Evolutionary conservation across 768 basidiomycete species (phyloP), one percentile per base, ranked within the genome.

Genomic region (Lactarius indigo): DNA sequence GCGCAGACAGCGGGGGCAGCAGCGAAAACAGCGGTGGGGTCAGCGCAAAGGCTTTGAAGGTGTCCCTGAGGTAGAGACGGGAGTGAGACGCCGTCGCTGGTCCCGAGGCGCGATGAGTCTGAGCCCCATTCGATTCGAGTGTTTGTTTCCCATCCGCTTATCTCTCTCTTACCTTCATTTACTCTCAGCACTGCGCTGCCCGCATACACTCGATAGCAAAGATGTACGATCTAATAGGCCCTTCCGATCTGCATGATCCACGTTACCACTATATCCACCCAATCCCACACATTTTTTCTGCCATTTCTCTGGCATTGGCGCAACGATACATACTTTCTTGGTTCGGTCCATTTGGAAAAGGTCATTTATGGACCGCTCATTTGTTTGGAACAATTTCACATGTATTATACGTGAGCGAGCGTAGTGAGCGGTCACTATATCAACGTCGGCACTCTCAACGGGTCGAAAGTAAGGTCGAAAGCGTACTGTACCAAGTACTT

Each of bases 161-260:
- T 28, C 23, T 35, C 35, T 10, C 47, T 10, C 28, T 31, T n/a
- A n/a, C n/a, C n/a, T n/a, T n/a, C n/a, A n/a, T 57, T 52, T 28
- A 52, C 26, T 26, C 30, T 28, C 50, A 17, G 35, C 61, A 52
- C 37, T 52, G 37, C 37, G 59, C 57, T n/a, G 42, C 56, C 56
- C 39, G 35, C 56, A 57, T 62, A 35, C 30, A 50, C 59, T 66
- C 55, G 56, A 58, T 44, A 15, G 37, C 65, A 57, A 66, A 57
- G 56, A 66, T 63, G 61, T 50, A 66, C 61, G 65, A 66, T 66
- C 65, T 66, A 63, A 62, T 63, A 62, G 44, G 56, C 30, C 26
- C 26, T 31, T 63, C 44, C 35, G 44, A 66, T 66, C 55, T 66
- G 65, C 65, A 66, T 23, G 65, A 61, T 28, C 56, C 65, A 62